Evolutionary conservation across 208 protist species (phyloP), one percentile per base, ranked within the genome.

Genomic region (Trypanosomatidae sp.): DNA sequence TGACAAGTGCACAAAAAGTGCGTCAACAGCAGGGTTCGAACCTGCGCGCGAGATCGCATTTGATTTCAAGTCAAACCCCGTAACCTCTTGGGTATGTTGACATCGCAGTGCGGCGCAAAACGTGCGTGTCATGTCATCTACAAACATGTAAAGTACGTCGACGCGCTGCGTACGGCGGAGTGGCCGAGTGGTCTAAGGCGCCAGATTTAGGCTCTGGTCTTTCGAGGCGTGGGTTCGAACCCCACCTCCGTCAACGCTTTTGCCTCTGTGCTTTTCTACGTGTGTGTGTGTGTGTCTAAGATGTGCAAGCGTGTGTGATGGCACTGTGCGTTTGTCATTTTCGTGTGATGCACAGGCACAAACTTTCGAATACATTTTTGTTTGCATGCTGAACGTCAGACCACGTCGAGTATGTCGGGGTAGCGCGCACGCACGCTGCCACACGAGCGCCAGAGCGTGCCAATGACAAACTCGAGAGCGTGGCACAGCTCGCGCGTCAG

Each of bases 41-140:
- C 76, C 71, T 86, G 69, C 76, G 76, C 76, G 76, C 71, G 76
- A 86, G 76, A 75, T 86, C 76, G 71, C 76, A 86, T 71, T 79
- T 86, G 76, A 86, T 86, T 86, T 86, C 76, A 77, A 86, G 76
- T 86, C 76, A 86, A 79, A 71, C 76, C 76, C 76, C 76, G 76
- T 86, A 82, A 86, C 71, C 76, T 78, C 76, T 86, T 86, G 76
- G 76, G 76, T 86, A 84, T 73, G 61, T 62, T 73, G 64, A 68
- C 72, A 69, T 26, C 22, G 16, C 27, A 18, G 20, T 20, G 2
- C 22, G 26, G 33, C 6, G 5, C 1, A 35, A 15, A 35, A 35
- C 11, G 11, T 35, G 30, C 30, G 30, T 11, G 11, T 35, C n/a
- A 35, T 15, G n/a, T n/a, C 11, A 15, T 35, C 11, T 15, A 35